These are phyloP conservation scores for Tephrocybe sp. DNA, from an alignment of 768 basidiomycete genomes.

Conservation along the genomic window DNA sequence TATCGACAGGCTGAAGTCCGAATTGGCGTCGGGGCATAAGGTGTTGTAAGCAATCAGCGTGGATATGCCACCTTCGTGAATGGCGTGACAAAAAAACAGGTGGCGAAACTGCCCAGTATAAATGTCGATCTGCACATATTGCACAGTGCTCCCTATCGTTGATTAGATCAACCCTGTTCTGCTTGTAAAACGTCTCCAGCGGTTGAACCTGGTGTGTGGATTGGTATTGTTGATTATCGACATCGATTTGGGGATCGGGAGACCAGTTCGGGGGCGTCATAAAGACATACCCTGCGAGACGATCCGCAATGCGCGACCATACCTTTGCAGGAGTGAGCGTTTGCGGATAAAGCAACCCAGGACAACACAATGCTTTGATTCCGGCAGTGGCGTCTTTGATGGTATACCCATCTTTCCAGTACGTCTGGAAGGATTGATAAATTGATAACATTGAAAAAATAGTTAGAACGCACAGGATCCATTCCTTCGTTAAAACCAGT, in stretches of 20 bases:
- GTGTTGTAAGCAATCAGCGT: constrained; percentile 16
- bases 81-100: constrained; percentile 17
- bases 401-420: constrained; percentile 16
- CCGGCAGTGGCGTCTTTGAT: constrained; percentile 9
- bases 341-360: constrained; percentile 14
- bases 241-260: neutral
- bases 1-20: constrained; percentile 11
- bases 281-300: constrained; percentile 15
- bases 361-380: constrained; percentile 6
- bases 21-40: constrained; percentile 18
- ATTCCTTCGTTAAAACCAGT: constrained; percentile 13
- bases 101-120: constrained; percentile 18
- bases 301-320: constrained; percentile 11
- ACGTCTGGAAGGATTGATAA: constrained; percentile 2
- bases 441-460: neutral
- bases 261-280: constrained; percentile 11
- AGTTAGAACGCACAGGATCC: constrained; percentile 7
- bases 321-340: constrained; percentile 14
- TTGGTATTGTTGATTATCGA: neutral
- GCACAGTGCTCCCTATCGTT: constrained; percentile 8
- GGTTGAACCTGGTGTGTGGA: neutral
- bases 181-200: neutral
- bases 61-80: constrained; percentile 19
- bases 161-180: neutral
- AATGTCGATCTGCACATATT: constrained; percentile 16